phyloP scores from a whole-genome alignment of 352 stramenopile species.

The Blastocystis hominis region DNA sequence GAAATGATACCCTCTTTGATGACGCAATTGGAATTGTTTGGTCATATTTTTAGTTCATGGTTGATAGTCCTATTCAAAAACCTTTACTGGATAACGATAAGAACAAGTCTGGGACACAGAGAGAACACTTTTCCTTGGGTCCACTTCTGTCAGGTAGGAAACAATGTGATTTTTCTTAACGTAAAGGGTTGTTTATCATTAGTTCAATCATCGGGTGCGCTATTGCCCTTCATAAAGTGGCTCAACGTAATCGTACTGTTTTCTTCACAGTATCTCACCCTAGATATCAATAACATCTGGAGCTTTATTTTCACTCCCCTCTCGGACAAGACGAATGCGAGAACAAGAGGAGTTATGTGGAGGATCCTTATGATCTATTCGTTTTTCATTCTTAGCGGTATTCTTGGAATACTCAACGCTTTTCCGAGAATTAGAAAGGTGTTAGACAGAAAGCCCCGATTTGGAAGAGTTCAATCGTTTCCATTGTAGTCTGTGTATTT shows the following conservation, averaged over 20 bases:
- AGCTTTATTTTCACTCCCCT: not conserved
- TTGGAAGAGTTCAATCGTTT: not conserved
- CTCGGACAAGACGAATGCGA: not conserved
- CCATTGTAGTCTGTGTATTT: not conserved
- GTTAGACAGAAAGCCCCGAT: not conserved
- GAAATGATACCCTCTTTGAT: not conserved
- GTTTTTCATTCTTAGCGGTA: not conserved
- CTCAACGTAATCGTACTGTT: not conserved
- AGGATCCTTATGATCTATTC: not conserved
- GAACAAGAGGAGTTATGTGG: not conserved
- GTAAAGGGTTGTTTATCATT: not conserved
- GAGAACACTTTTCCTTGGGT: not conserved
- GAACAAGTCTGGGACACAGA: not conserved
- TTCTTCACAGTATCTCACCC: not conserved
- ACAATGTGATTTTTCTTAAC: not conserved
- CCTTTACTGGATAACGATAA: not conserved
- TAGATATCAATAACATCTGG: not conserved
- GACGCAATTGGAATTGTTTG: not conserved
- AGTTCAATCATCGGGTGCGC: not conserved
- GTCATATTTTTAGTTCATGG: not conserved
- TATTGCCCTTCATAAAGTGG: not conserved
- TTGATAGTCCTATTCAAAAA: not conserved
- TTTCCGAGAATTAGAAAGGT: not conserved
- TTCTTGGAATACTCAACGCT: not conserved
- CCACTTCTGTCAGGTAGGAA: not conserved